Conservation (phyloP, 768 basidiomycete species). For the Filobasidium wieringae region DNA sequence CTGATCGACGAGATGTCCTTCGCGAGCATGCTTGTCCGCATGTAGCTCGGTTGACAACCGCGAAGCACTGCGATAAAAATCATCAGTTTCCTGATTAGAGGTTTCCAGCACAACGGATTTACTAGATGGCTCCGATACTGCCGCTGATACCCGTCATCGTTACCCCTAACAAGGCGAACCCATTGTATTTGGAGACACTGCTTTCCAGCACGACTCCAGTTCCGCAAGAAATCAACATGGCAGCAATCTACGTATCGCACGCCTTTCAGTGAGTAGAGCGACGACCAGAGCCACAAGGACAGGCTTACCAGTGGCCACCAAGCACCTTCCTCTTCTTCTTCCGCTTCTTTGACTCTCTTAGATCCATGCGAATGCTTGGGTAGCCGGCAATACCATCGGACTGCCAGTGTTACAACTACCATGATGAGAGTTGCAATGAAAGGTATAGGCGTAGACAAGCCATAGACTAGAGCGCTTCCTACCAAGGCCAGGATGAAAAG, state of each 20-base stretch:
- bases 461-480: constrained; percentile 52
- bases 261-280: background rate
- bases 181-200: constrained; percentile 75
- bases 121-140: constrained; percentile 69
- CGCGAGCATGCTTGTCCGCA: background rate
- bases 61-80: constrained; percentile 48
- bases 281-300: background rate
- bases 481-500: constrained; percentile 62
- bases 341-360: background rate
- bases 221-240: constrained; percentile 52
- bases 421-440: constrained; percentile 45
- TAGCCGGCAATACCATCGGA: background rate
- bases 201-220: constrained; percentile 84
- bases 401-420: background rate
- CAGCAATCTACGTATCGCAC: constrained; percentile 26
- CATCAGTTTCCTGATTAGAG: background rate
- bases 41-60: constrained; percentile 82
- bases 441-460: constrained; percentile 56
- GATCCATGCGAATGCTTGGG: background rate
- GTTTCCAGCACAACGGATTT: background rate
- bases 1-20: background rate
- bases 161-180: constrained; percentile 74
- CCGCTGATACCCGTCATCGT: constrained; percentile 87
- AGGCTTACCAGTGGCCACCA: constrained; percentile 63
- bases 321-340: constrained; percentile 51